These are phyloP conservation scores for Cordyceps militaris DNA, from an alignment of 2,329 filamentous ascomycete genomes.

Conservation along the genomic window DNA sequence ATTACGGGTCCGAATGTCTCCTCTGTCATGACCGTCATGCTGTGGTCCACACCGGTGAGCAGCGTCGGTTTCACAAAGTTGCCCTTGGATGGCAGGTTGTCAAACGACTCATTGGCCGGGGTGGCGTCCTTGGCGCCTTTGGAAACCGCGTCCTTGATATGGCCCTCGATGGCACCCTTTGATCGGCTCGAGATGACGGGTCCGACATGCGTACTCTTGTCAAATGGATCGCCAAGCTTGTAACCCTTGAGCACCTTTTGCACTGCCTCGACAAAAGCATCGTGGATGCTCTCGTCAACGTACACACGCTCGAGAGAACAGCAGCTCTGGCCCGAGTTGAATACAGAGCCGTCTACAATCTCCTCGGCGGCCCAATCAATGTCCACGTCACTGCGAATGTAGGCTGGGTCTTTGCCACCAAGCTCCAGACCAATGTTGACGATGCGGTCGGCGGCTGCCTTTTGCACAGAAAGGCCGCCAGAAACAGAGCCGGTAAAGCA, in stretches of 20 bases:
- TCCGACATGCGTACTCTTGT: constrained; percentile 73
- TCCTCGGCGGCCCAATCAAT: constrained; percentile 86
- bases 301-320: constrained; percentile 90
- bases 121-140: constrained; percentile 82
- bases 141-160: constrained; percentile 73
- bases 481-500: constrained; percentile 94
- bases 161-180: constrained; percentile 66
- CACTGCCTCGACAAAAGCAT: constrained; percentile 70
- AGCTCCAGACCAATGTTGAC: constrained; percentile 85
- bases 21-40: constrained; percentile 83
- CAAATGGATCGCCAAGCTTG: constrained; percentile 79
- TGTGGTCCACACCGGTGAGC: constrained; percentile 69
- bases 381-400: constrained; percentile 79
- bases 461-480: constrained; percentile 78
- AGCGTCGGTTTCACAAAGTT: constrained; percentile 88
- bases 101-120: constrained; percentile 72
- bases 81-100: constrained; percentile 63
- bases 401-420: constrained; percentile 91
- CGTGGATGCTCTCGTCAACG: constrained; percentile 77
- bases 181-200: constrained; percentile 81
- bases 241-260: constrained; percentile 77
- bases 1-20: constrained; percentile 95
- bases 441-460: constrained; percentile 74
- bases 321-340: constrained; percentile 98
- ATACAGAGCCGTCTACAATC: constrained; percentile 91